phyloP scores from a whole-genome alignment of 257 asterid genomes.

The Vinca minor region DNA sequence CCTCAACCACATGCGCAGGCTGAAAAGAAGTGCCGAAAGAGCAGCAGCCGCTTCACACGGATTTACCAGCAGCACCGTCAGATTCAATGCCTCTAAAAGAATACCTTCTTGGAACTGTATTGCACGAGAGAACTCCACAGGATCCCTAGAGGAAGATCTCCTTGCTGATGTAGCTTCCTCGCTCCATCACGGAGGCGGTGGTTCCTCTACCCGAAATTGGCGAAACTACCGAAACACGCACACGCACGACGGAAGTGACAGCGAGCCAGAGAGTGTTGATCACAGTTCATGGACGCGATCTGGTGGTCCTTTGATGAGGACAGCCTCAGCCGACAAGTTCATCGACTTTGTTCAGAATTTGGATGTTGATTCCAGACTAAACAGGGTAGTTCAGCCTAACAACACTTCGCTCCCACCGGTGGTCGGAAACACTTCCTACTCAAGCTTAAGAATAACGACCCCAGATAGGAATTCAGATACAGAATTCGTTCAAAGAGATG shows the following conservation, averaged over 20 bases:
- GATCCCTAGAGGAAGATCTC: constrained; percentile 76
- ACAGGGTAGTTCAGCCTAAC: constrained; percentile 24
- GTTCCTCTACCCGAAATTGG: constrained; percentile 24
- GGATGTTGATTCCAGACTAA: constrained; percentile 33
- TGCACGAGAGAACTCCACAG: constrained; percentile 81
- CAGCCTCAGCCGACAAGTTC: constrained; percentile 75
- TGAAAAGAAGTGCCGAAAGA: constrained; percentile 74
- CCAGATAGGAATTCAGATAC: constrained; percentile 46
- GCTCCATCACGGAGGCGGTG: constrained; percentile 35
- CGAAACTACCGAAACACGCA: constrained; percentile 24
- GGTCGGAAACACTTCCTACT: constrained; percentile 30
- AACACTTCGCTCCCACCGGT: constrained; percentile 15
- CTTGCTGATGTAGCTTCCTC: constrained; percentile 42
- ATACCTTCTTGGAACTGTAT: constrained; percentile 94
- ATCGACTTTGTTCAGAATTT: constrained; percentile 70
- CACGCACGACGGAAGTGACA: constrained; percentile 62
- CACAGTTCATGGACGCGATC: constrained; percentile 73
- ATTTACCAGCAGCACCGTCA: constrained; percentile 27
- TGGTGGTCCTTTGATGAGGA: constrained; percentile 99
- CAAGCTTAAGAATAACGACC: constrained; percentile 29
- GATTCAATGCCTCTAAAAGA: constrained; percentile 63
- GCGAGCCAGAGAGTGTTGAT: constrained; percentile 69
- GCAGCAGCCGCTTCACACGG: constrained; percentile 69
- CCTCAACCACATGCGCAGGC: constrained; percentile 84
- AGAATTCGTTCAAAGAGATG: constrained; percentile 46